These are phyloP conservation scores for Agaricus sinodeliciosus DNA, from an alignment of 768 basidiomycete species.

Conservation along the genomic window DNA sequence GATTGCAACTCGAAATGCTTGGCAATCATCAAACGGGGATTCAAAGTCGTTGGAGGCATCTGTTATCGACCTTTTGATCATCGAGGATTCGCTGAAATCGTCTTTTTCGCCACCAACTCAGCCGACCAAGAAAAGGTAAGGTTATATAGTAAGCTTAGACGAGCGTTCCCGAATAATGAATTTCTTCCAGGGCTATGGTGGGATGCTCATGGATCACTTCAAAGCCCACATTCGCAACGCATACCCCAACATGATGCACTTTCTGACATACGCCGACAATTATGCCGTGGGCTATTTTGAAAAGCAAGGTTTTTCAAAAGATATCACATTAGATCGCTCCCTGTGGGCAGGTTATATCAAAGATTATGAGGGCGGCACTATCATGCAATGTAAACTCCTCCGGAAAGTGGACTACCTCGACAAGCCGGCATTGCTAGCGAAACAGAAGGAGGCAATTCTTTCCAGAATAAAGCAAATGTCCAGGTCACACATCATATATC, in stretches of 20 bases:
- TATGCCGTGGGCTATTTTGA: conserved; percentile 99
- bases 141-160: conserved; percentile 9
- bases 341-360: conserved; percentile 99
- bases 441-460: conserved; percentile 87
- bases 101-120: conserved; percentile 96
- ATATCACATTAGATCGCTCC: conserved; percentile 85
- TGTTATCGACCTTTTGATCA: conserved; percentile 95
- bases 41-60: conserved; percentile 96
- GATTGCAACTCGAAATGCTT: conserved; percentile 89
- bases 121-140: conserved; percentile 94
- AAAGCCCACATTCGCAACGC: conserved; percentile 84
- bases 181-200: conserved; percentile 79
- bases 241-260: conserved; percentile 87
- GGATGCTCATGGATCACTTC: conserved; percentile 97
- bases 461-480: conserved; percentile 84
- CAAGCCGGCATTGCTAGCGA: conserved; percentile 64
- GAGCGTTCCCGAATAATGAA: neutral
- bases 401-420: conserved; percentile 85
- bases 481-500: conserved; percentile 78
- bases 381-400: conserved; percentile 99
- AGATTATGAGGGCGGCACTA: conserved; percentile 98
- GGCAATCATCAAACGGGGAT: conserved; percentile 92
- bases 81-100: conserved; percentile 94
- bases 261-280: conserved; percentile 97
- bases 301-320: conserved; percentile 98